Evolutionary conservation across 768 basidiomycete genomes (phyloP).

Genomic region (Gelatoporia subvermispora): DNA sequence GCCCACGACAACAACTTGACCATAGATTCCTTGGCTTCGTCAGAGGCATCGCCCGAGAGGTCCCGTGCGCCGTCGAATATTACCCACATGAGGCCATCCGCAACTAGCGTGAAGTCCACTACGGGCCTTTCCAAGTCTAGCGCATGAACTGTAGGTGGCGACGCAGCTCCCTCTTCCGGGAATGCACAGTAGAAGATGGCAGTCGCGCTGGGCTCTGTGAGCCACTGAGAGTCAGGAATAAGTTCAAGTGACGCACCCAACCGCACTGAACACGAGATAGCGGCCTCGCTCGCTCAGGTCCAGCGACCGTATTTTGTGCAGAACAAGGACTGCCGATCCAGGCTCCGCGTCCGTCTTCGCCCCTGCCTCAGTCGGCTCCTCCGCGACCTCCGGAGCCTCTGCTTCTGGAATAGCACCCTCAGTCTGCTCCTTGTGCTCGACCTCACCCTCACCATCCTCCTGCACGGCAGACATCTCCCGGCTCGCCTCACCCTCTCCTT

Average conservation of each 20-base stretch:
- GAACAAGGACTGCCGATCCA: slow-evolving; percentile 39
- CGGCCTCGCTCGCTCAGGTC: slow-evolving; percentile 27
- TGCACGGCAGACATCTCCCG: slow-evolving; percentile 28
- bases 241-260: slow-evolving; percentile 51
- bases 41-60: not conserved
- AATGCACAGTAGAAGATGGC: slow-evolving; percentile 55
- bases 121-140: slow-evolving; percentile 57
- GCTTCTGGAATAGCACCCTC: slow-evolving; percentile 25
- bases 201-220: slow-evolving; percentile 44
- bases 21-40: not conserved
- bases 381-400: not conserved
- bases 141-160: slow-evolving; percentile 15
- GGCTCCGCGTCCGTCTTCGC: not conserved
- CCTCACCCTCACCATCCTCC: slow-evolving; percentile 18
- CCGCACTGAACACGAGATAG: slow-evolving; percentile 59
- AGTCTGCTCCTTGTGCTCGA: slow-evolving; percentile 28
- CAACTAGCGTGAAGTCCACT: slow-evolving; percentile 46
- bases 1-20: slow-evolving; percentile 25
- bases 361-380: not conserved
- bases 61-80: slow-evolving; percentile 44
- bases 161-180: slow-evolving; percentile 7
- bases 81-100: slow-evolving; percentile 39
- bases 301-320: slow-evolving; percentile 51
- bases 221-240: not conserved
- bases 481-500: slow-evolving; percentile 8